These are phyloP conservation scores for Flaveria floridana DNA, from an alignment of 140 eudicot genomes.

Conservation along the genomic window DNA sequence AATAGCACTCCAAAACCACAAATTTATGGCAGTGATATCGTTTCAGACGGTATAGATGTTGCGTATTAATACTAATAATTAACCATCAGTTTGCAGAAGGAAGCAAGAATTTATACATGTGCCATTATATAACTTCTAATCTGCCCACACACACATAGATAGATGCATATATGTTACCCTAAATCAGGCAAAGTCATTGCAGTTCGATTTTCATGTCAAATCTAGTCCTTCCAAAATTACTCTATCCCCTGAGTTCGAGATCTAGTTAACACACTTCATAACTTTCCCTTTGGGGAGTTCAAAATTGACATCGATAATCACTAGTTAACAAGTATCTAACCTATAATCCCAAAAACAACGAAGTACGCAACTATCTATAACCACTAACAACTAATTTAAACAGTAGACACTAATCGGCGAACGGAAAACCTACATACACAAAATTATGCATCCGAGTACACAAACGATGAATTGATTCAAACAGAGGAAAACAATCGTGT, in stretches of 20 bases:
- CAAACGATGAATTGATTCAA: conserved; percentile 8
- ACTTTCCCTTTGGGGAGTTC: neutral
- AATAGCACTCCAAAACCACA: neutral
- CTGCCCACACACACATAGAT: neutral
- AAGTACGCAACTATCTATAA: neutral
- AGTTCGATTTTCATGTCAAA: neutral
- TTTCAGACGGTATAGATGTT: neutral
- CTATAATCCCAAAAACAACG: neutral
- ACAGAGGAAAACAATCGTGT: neutral
- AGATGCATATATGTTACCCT: neutral
- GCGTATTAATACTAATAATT: neutral
- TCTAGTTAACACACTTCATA: conserved; percentile 7
- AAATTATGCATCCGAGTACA: neutral
- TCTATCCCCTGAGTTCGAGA: neutral
- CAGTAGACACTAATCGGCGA: conserved; percentile 1
- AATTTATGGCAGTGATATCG: neutral
- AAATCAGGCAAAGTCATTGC: neutral
- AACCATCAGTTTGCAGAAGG: conserved; percentile 11
- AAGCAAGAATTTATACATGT: conserved; percentile 7
- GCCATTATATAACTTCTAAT: neutral
- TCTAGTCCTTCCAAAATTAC: neutral
- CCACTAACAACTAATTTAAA: conserved; percentile 1
- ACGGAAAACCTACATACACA: conserved; percentile 25
- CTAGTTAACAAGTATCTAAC: conserved; percentile 11
- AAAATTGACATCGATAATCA: conserved; percentile 14